phyloP scores from a whole-genome alignment of 2,329 filamentous ascomycete species.

The Cadophora luteo-olivacea region DNA sequence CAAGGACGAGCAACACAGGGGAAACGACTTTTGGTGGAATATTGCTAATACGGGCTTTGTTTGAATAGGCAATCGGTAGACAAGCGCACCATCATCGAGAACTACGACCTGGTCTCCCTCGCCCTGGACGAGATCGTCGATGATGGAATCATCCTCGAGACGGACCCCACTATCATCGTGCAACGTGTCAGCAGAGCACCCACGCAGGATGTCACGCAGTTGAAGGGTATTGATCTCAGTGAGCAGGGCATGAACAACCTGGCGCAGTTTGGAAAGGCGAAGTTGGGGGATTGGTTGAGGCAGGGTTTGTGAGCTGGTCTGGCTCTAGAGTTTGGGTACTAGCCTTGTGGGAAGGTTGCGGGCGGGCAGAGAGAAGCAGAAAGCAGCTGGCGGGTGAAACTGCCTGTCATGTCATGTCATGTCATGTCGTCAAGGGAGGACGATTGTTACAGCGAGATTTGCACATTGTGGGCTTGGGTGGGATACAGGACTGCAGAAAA shows the following conservation, averaged over 20 bases:
- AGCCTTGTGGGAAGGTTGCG: too few relatives aligned
- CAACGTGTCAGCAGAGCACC: conserved; percentile 92
- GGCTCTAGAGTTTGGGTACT: too few relatives aligned
- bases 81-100: conserved; percentile 97
- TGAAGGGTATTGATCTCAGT: conserved; percentile 93
- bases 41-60: not conserved
- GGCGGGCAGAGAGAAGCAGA: not conserved
- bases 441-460: conserved; percentile 27
- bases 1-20: not conserved
- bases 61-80: conserved; percentile 83
- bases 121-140: conserved; percentile 95
- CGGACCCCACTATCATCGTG: conserved; percentile 91
- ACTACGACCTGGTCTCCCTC: conserved; percentile 94
- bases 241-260: conserved; percentile 95
- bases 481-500: conserved; percentile 22
- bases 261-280: conserved; percentile 91
- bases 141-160: conserved; percentile 96
- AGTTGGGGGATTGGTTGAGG: conserved; percentile 88
- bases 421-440: too few relatives aligned
- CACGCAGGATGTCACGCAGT: conserved; percentile 82
- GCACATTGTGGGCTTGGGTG: conserved; percentile 16
- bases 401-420: not conserved
- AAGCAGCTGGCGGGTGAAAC: not conserved
- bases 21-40: not conserved
- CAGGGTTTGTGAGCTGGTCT: conserved; percentile 69